A percentile compares a stretch with the other conserved stretches of the same genome.
Evolutionary conservation across 441 rosid species (phyloP).

Genomic region (Gossypium davidsonii): DNA sequence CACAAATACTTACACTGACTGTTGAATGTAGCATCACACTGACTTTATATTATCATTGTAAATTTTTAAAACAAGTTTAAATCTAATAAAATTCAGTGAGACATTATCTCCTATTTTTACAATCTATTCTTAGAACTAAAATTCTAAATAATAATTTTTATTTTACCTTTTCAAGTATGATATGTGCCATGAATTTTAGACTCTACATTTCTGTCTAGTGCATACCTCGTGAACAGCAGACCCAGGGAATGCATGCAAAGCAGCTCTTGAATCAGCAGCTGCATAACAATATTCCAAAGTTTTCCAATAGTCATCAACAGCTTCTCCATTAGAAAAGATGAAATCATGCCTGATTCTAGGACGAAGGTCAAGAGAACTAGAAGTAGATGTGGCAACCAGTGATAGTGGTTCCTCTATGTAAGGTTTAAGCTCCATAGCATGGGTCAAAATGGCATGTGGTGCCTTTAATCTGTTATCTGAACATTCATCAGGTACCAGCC

Average conservation of each 20-base stretch:
- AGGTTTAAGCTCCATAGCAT: slow-evolving; percentile 88
- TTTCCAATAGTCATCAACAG: slow-evolving; percentile 91
- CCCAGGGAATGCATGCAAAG: slow-evolving; percentile 90
- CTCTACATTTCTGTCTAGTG: slow-evolving; percentile 10
- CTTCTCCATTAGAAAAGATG: slow-evolving; percentile 60
- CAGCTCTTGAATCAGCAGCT: slow-evolving; percentile 80
- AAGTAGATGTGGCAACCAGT: slow-evolving; percentile 44
- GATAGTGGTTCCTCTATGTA: slow-evolving; percentile 83
- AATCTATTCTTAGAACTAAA: not conserved
- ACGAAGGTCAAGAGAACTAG: slow-evolving; percentile 65
- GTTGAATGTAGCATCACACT: not conserved
- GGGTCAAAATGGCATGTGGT: slow-evolving; percentile 55
- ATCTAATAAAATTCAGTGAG: not conserved
- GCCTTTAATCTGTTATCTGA: slow-evolving; percentile 41
- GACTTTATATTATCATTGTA: not conserved
- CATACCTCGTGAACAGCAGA: slow-evolving; percentile 87
- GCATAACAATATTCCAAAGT: slow-evolving; percentile 94
- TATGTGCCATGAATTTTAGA: not conserved
- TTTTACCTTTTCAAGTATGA: not conserved
- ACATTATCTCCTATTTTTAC: not conserved
- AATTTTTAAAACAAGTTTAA: not conserved
- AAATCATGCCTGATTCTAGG: slow-evolving; percentile 95
- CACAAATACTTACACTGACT: not conserved
- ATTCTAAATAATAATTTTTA: not conserved
- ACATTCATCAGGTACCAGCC: slow-evolving; percentile 54